A percentile compares a stretch with the other conserved stretches of the same genome.
Evolutionary conservation across 192 early-diverging fungal genomes (phyloP).

Genomic region (Rhizophagus clarus): DNA sequence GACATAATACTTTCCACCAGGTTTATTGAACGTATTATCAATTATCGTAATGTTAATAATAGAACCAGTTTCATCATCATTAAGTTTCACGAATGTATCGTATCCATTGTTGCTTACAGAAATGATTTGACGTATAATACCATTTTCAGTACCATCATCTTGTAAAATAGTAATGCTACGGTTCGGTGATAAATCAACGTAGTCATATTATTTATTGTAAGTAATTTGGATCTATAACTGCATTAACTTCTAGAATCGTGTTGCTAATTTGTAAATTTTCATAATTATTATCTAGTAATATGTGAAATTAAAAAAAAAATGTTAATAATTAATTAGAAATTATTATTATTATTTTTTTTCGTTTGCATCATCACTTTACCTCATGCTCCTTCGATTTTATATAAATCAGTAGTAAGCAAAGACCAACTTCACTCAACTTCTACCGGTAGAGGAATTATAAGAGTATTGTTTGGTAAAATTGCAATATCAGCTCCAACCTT

Average conservation of each 20-base stretch:
- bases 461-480: neutral
- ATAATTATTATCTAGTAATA: neutral
- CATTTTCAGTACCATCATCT: neutral
- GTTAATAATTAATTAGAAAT: neutral
- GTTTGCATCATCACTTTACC: neutral
- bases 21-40: neutral
- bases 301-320: neutral
- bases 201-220: neutral
- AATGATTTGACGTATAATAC: neutral
- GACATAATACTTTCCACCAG: neutral
- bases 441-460: neutral
- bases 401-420: neutral
- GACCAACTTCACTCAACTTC: neutral
- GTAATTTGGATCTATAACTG: neutral
- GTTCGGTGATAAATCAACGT: neutral
- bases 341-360: neutral
- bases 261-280: neutral
- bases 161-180: constrained; percentile 5
- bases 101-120: too few species aligned
- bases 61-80: neutral
- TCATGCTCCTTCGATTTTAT: neutral
- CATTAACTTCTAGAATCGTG: neutral
- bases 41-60: neutral
- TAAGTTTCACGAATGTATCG: neutral
- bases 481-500: neutral